Conservation (phyloP, 345 rosid genomes). For the Eucalyptus caleyi region DNA sequence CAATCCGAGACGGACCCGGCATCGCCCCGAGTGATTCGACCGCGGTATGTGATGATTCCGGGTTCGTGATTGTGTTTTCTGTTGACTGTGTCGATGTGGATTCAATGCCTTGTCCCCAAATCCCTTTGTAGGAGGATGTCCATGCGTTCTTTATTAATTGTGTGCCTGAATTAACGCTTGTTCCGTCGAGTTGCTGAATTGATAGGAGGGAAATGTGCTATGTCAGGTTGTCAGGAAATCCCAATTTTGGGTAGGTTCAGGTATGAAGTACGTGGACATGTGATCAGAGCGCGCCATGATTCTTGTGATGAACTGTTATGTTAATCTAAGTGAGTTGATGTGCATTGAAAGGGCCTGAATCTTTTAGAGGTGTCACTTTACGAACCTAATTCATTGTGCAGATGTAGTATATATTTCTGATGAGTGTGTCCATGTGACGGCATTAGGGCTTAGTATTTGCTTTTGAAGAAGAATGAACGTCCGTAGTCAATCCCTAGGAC, state of each 20-base stretch:
- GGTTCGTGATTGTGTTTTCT: not conserved
- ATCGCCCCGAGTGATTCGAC: not conserved
- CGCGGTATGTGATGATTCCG: not conserved
- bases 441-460: not conserved
- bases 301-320: not conserved
- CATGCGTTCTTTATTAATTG: not conserved
- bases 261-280: not conserved
- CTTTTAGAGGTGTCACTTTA: not conserved
- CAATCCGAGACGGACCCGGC: not conserved
- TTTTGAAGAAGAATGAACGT: not conserved
- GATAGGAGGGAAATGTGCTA: not conserved
- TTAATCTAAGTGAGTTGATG: not conserved
- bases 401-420: not conserved
- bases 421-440: not conserved
- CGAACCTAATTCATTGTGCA: not conserved
- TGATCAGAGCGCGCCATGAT: accelerated
- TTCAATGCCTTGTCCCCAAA: not conserved
- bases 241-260: not conserved
- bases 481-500: not conserved
- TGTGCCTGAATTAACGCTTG: not conserved
- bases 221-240: not conserved
- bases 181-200: not conserved
- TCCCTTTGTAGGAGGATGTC: not conserved
- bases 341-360: not conserved
- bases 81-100: not conserved